Conservation (phyloP, 2,329 filamentous ascomycete genomes). For the Sclerotinia minor region DNA sequence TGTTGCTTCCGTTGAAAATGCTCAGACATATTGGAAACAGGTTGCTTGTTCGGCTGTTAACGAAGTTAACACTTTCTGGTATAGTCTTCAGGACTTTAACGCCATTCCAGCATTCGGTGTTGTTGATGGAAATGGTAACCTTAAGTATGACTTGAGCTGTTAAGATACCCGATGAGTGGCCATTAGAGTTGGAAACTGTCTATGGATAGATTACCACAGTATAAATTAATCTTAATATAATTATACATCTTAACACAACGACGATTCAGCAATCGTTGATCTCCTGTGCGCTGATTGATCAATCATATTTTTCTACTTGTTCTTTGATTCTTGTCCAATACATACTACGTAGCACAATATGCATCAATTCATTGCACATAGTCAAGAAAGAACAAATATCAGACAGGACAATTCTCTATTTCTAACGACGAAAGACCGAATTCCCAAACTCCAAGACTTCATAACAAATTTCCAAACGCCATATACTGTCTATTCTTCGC, state of each 20-base stretch:
- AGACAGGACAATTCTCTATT: background rate
- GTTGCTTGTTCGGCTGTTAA: constrained; percentile 60
- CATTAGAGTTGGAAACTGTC: background rate
- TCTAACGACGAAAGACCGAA: background rate
- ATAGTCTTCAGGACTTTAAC: constrained; percentile 57
- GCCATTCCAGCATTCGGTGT: constrained; percentile 45
- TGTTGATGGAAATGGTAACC: constrained; percentile 39
- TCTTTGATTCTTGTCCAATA: background rate
- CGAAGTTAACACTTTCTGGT: constrained; percentile 60
- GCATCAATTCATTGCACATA: background rate
- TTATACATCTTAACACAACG: background rate
- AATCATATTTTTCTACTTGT: background rate
- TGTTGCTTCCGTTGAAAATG: constrained; percentile 56
- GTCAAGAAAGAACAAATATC: background rate
- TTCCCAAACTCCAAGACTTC: background rate
- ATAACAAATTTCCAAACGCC: background rate
- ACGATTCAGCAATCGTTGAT: background rate
- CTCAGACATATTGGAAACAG: constrained; percentile 62
- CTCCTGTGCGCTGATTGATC: background rate
- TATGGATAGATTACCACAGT: background rate
- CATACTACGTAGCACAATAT: background rate
- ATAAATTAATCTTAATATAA: constrained; percentile 16
- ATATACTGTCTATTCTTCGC: background rate
- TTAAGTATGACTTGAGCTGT: constrained; percentile 36
- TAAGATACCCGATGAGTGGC: background rate